Evolutionary conservation across 2,329 filamentous ascomycete genomes (phyloP).

Genomic region (Aspergillus pseudoglaucus): DNA sequence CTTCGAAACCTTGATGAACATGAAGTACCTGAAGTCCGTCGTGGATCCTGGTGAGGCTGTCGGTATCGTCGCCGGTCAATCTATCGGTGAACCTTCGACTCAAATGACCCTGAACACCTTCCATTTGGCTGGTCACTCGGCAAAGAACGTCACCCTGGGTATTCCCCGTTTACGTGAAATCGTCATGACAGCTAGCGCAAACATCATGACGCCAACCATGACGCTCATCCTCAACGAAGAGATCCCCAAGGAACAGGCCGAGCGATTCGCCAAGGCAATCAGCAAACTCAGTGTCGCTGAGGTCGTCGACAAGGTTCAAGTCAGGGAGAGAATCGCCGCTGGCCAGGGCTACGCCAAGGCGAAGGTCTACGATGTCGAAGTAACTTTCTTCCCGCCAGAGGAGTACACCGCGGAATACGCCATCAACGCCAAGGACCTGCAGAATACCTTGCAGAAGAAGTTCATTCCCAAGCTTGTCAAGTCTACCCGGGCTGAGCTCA

Average conservation of each 20-base stretch:
- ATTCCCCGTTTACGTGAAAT: conserved; percentile 96
- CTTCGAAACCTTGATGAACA: conserved; percentile 76
- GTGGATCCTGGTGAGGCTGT: conserved; percentile 95
- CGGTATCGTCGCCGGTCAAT: conserved; percentile 93
- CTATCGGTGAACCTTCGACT: conserved; percentile 92
- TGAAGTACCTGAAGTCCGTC: conserved; percentile 87
- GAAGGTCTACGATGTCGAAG: conserved; percentile 75
- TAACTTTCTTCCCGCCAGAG: conserved; percentile 75
- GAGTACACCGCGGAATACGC: conserved; percentile 85
- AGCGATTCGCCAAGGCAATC: conserved; percentile 85
- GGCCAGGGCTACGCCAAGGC: conserved; percentile 63
- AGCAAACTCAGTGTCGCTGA: conserved; percentile 78
- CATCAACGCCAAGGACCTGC: conserved; percentile 70
- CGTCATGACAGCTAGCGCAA: conserved; percentile 88
- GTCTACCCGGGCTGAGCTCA: conserved; percentile 67
- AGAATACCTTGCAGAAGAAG: conserved; percentile 70
- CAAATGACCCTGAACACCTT: conserved; percentile 99
- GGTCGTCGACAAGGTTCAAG: conserved; percentile 71
- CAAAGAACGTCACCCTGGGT: conserved; percentile 98
- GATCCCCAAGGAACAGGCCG: conserved; percentile 60
- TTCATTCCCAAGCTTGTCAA: conserved; percentile 67
- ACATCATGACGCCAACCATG: conserved; percentile 74
- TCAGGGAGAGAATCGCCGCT: conserved; percentile 71
- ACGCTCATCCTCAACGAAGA: conserved; percentile 71
- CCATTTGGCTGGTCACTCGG: conserved; percentile 96